A percentile compares a stretch with the other conserved stretches of the same genome.
These are phyloP conservation scores for Buxus sempervirens DNA, from an alignment of 164 flowering plant species.

Conservation along the genomic window DNA sequence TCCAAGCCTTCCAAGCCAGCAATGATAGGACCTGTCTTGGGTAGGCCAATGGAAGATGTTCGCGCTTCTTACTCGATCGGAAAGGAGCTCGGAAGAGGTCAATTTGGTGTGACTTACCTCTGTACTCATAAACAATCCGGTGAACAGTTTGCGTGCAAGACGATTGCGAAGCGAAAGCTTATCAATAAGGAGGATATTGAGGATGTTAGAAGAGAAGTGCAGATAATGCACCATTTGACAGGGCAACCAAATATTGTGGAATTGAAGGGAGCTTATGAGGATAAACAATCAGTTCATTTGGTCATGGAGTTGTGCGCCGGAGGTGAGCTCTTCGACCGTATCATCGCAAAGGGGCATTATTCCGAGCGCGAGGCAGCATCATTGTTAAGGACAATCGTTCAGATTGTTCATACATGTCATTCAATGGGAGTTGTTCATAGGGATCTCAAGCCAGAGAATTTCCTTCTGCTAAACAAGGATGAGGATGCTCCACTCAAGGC, in stretches of 20 bases:
- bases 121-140: conserved; percentile 38
- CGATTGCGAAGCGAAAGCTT: conserved; percentile 38
- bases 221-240: neutral
- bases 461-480: conserved; percentile 20
- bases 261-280: neutral
- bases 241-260: neutral
- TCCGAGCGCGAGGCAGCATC: conserved; percentile 29
- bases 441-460: conserved; percentile 45
- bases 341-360: conserved; percentile 23
- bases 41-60: neutral
- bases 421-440: conserved; percentile 42
- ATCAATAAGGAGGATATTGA: conserved; percentile 31
- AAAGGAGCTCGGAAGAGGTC: conserved; percentile 38
- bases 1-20: neutral
- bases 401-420: conserved; percentile 39
- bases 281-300: conserved; percentile 5
- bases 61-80: neutral
- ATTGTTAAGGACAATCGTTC: conserved; percentile 31
- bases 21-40: neutral
- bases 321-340: conserved; percentile 18
- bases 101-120: conserved; percentile 35
- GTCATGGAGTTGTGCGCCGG: conserved; percentile 36
- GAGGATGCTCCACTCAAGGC: neutral
- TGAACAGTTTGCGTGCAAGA: conserved; percentile 41
- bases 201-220: conserved; percentile 24